Evolutionary conservation across 108 stramenopile genomes (phyloP).

Genomic region (Pseudonitzschia multiseries): DNA sequence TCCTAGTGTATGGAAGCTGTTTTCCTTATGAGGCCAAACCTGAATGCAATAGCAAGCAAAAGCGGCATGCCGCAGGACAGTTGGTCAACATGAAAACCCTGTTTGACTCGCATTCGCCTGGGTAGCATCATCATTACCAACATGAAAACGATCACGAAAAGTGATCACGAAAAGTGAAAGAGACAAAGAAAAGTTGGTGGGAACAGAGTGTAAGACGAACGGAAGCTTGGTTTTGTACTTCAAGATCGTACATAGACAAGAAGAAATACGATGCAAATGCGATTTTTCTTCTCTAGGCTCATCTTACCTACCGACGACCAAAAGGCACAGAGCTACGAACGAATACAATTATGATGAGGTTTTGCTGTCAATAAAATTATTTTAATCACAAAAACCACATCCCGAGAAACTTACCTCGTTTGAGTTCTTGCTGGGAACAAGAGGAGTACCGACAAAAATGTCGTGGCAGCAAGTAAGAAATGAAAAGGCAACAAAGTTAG

Average conservation of each 20-base stretch:
- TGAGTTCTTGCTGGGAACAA: constrained; percentile 48
- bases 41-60: constrained; percentile 59
- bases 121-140: neutral
- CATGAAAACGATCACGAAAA: neutral
- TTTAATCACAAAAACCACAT: too few species aligned
- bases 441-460: neutral
- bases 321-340: constrained; percentile 56
- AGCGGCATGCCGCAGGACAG: constrained; percentile 80
- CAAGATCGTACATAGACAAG: neutral
- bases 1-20: too few species aligned
- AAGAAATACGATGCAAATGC: constrained; percentile 8
- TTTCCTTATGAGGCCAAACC: constrained; percentile 20
- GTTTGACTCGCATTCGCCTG: constrained; percentile 71
- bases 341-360: constrained; percentile 4
- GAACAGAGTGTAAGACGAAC: neutral
- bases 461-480: neutral
- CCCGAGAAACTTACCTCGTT: constrained; percentile 28
- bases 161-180: neutral
- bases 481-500: neutral
- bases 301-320: constrained; percentile 56
- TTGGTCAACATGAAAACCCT: constrained; percentile 72
- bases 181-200: neutral
- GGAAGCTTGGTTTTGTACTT: too few species aligned
- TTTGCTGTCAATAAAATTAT: neutral
- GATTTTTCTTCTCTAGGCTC: neutral